phyloP scores from a whole-genome alignment of 2,329 filamentous ascomycete species.

The Calonectria pauciramosa region DNA sequence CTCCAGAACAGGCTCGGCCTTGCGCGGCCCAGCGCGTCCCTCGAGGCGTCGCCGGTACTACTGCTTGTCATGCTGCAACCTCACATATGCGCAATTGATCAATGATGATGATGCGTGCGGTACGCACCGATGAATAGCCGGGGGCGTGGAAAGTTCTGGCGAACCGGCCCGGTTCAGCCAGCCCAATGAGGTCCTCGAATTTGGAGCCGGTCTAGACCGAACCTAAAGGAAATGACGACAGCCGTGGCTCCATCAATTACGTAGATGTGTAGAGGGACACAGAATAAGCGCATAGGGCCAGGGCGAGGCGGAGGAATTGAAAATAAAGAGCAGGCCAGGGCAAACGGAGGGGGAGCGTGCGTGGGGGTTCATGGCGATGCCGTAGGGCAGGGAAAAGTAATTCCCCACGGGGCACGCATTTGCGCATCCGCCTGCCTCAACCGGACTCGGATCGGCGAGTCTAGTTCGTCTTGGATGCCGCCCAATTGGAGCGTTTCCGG shows the following conservation, averaged over 20 bases:
- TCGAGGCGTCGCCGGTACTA: not conserved
- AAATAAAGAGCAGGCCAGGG: not conserved
- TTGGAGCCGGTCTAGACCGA: not conserved
- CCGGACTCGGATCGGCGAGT: not conserved
- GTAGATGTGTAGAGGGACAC: not conserved
- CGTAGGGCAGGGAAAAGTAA: not conserved
- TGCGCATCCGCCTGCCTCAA: not conserved
- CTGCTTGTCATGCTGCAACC: not conserved
- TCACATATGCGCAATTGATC: not conserved
- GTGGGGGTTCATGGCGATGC: not conserved
- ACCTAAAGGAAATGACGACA: slow-evolving; percentile 10
- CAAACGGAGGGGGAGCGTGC: not conserved
- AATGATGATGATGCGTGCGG: not conserved
- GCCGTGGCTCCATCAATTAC: not conserved
- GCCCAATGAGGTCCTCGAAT: not conserved
- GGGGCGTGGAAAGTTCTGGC: not conserved
- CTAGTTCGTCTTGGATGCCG: not conserved
- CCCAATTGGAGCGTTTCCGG: not conserved
- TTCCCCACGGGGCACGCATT: not conserved
- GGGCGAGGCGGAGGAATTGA: too few species aligned
- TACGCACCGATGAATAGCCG: not conserved
- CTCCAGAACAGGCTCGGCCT: not conserved
- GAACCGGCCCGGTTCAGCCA: not conserved
- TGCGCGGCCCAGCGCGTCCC: not conserved
- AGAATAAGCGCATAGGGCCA: not conserved